Conservation (phyloP, 129 eudicot species). For the Rutidosis leptorrhynchoides region DNA sequence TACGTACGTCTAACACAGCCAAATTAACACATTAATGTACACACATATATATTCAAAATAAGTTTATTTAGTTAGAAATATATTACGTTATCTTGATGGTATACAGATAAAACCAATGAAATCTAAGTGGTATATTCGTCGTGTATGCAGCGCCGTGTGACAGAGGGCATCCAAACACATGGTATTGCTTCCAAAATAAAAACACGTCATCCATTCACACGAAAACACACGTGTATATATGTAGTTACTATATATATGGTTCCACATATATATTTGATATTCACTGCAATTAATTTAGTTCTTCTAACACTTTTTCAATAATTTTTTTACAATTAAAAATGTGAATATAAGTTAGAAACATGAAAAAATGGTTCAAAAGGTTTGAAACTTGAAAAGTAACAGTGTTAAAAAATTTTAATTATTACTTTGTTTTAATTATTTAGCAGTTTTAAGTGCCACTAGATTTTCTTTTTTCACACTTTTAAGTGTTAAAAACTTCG, state of each 20-base stretch:
- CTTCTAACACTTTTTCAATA: too few species aligned
- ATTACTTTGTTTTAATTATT: too few species aligned
- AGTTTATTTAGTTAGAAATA: too few species aligned
- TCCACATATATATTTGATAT: background rate
- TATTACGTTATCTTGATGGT: conserved; percentile 14
- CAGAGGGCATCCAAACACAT: conserved; percentile 27
- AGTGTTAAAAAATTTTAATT: too few species aligned
- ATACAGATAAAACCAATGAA: conserved; percentile 22
- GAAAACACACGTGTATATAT: background rate
- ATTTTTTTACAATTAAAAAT: too few species aligned
- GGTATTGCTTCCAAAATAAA: conserved; percentile 16
- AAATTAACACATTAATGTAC: conserved; percentile 20
- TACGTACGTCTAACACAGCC: conserved; percentile 29
- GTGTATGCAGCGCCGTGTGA: conserved; percentile 27
- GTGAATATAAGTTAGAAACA: too few species aligned
- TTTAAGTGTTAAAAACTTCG: too few species aligned
- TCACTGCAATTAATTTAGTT: background rate
- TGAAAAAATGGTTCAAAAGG: too few species aligned
- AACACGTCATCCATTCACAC: background rate
- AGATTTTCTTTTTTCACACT: too few species aligned
- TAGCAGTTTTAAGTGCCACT: too few species aligned
- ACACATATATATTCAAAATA: conserved; percentile 13
- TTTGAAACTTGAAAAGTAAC: too few species aligned
- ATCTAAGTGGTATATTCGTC: conserved; percentile 25
- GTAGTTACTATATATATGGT: background rate